Percentiles rank a stretch among this genome's conserved stretches.
Evolutionary conservation across 495 filamentous ascomycete genomes (phyloP).

Genomic region (Penicillium coffeae): DNA sequence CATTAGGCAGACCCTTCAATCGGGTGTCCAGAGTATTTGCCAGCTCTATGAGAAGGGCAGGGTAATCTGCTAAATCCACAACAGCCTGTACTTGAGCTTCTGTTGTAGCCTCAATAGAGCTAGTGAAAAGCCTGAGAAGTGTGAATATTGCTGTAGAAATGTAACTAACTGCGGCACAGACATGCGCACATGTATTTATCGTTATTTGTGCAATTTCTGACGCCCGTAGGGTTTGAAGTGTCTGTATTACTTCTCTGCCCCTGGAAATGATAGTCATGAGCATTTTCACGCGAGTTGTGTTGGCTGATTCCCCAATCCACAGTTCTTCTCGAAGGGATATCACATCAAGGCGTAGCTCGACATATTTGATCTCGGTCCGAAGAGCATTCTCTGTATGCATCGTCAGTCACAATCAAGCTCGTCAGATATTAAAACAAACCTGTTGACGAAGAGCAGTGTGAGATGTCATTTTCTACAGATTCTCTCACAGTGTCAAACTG

Average conservation of each 20-base stretch:
- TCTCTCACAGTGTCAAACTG: constrained; percentile 14
- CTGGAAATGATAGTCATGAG: constrained; percentile 10
- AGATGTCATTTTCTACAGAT: constrained; percentile 9
- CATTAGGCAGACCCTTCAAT: constrained; percentile 10
- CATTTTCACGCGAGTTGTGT: constrained; percentile 10
- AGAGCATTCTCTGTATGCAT: constrained; percentile 9
- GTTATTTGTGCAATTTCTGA: constrained; percentile 12
- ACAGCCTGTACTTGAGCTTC: constrained; percentile 11
- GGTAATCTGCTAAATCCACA: constrained; percentile 14
- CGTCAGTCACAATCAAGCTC: constrained; percentile 4
- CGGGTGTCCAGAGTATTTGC: constrained; percentile 9
- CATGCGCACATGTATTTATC: constrained; percentile 8
- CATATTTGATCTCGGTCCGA: constrained; percentile 15
- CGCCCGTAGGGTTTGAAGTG: constrained; percentile 3
- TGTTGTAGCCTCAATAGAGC: neutral
- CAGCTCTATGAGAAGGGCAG: constrained; percentile 10
- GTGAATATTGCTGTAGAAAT: constrained; percentile 10
- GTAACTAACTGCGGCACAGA: constrained; percentile 15
- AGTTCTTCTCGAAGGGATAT: constrained; percentile 14
- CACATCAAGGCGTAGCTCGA: constrained; percentile 12
- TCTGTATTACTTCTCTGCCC: constrained; percentile 13
- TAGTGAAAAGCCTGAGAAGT: constrained; percentile 10
- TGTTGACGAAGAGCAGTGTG: constrained; percentile 7
- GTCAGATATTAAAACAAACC: constrained; percentile 3
- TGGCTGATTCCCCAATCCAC: constrained; percentile 11